Evolutionary conservation across 202 grass and related monocot genomes (phyloP).

Genomic region (Saccharum hybrid): DNA sequence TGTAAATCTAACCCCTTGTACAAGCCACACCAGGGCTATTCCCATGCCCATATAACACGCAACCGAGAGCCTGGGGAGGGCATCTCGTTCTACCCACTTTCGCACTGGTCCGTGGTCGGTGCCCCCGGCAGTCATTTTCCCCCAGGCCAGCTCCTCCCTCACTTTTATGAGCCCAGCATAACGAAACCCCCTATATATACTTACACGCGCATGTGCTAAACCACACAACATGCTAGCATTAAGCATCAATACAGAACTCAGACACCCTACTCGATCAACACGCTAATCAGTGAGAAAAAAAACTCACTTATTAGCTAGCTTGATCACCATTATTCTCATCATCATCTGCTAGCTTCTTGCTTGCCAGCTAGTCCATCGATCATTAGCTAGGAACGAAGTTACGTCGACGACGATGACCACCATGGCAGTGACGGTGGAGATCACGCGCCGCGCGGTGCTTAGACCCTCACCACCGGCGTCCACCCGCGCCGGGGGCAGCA

Average conservation of each 20-base stretch:
- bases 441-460: conserved; percentile 13
- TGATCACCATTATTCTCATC: neutral
- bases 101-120: too few relatives aligned
- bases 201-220: neutral
- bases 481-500: neutral
- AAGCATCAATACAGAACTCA: neutral
- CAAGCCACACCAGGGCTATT: too few relatives aligned
- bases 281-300: neutral
- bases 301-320: too few relatives aligned
- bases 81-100: too few relatives aligned
- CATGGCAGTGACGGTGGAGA: neutral
- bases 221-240: neutral
- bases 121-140: neutral
- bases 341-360: neutral
- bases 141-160: neutral
- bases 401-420: neutral
- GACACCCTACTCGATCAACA: neutral
- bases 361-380: neutral
- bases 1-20: too few relatives aligned
- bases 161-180: neutral
- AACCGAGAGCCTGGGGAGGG: too few relatives aligned
- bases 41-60: too few relatives aligned
- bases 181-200: neutral
- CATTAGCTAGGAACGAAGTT: neutral
- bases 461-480: neutral